These are phyloP conservation scores for Rhynchosporium agropyri DNA, from an alignment of 2,329 filamentous ascomycete species.

Conservation along the genomic window DNA sequence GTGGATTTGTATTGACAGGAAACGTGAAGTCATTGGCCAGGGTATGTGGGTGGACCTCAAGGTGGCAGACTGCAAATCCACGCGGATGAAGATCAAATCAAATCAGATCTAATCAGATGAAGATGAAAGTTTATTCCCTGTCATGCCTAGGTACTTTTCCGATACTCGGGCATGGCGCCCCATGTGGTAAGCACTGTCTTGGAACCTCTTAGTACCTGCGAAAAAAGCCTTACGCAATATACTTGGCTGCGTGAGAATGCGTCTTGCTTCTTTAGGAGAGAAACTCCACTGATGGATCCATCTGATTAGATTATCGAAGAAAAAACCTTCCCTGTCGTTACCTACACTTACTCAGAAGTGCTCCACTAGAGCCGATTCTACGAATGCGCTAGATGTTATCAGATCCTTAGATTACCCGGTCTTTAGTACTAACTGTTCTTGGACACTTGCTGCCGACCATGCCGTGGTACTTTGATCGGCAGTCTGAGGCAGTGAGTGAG, in stretches of 20 bases:
- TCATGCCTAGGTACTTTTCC: neutral
- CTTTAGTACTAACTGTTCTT: neutral
- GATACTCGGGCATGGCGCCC: slow-evolving; percentile 14
- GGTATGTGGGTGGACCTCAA: no score
- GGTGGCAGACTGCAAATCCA: no score
- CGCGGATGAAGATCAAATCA: neutral
- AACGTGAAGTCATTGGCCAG: no score
- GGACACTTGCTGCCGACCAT: neutral
- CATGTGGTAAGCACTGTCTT: neutral
- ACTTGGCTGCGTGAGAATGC: slow-evolving; percentile 1
- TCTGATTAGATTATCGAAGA: slow-evolving; percentile 14
- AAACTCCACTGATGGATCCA: neutral
- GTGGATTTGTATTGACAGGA: no score
- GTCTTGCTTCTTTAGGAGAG: neutral
- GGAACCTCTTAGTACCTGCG: slow-evolving; percentile 1
- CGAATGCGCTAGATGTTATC: neutral
- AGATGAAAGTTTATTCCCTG: slow-evolving; percentile 14
- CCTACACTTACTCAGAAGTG: neutral
- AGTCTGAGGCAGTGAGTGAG: neutral
- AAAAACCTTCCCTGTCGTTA: neutral
- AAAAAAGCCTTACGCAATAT: neutral
- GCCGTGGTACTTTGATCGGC: neutral
- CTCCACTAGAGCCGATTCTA: slow-evolving; percentile 3
- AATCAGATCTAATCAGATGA: slow-evolving; percentile 16
- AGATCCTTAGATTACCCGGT: slow-evolving; percentile 14